Evolutionary conservation across 345 rosid species (phyloP).

Genomic region (Ailanthus altissimus): DNA sequence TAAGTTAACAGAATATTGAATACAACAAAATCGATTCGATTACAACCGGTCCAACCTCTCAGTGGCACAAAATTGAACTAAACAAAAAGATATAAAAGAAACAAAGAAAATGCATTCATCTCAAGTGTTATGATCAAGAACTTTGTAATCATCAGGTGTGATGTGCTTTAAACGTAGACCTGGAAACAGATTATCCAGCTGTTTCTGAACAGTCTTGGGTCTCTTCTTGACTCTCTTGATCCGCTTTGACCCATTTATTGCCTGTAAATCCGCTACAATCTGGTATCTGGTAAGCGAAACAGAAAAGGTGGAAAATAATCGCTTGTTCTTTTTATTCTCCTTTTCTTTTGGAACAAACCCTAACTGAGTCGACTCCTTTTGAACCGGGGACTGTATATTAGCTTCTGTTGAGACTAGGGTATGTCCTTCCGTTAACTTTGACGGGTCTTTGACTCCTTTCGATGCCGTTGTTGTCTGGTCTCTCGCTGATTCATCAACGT

Average conservation of each 20-base stretch:
- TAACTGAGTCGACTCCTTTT: neutral
- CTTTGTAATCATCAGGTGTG: neutral
- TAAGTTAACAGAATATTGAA: neutral
- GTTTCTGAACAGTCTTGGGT: constrained; percentile 2
- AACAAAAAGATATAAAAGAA: too few relatives aligned
- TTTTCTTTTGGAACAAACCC: neutral
- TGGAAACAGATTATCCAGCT: neutral
- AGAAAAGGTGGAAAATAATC: neutral
- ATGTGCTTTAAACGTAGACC: neutral
- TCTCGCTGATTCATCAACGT: neutral
- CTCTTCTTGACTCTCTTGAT: neutral
- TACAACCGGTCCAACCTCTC: too few relatives aligned
- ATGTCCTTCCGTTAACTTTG: too few relatives aligned
- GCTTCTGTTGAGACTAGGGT: too few relatives aligned
- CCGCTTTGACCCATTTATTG: neutral
- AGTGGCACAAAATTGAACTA: too few relatives aligned
- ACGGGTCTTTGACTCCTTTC: too few relatives aligned
- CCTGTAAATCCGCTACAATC: neutral
- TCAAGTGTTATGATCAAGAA: neutral
- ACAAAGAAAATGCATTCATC: too few relatives aligned
- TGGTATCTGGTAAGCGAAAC: neutral
- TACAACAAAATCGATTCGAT: neutral
- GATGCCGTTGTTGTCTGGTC: neutral
- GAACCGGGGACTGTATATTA: too few relatives aligned
- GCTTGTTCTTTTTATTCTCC: neutral